Evolutionary conservation across 306 rosid genomes (phyloP).

Genomic region (Medicago arabica): DNA sequence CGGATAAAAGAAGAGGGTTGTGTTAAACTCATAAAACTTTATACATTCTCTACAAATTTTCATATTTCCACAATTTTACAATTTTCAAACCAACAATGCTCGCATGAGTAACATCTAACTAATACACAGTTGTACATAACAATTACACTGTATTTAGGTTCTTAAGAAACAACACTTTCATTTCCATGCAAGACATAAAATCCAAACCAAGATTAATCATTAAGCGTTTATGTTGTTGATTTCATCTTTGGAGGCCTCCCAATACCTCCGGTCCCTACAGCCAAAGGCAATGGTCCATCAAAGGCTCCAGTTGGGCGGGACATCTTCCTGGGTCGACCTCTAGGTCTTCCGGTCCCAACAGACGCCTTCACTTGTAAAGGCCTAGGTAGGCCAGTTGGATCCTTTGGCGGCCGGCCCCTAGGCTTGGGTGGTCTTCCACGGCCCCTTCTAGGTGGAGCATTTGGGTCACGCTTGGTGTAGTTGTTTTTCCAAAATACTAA

Average conservation of each 20-base stretch:
- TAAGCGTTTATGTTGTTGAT: conserved; percentile 50
- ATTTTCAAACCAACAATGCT: neutral
- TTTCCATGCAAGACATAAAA: conserved; percentile 40
- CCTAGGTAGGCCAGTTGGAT: conserved; percentile 56
- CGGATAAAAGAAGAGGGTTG: too few species aligned
- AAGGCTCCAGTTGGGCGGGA: conserved; percentile 45
- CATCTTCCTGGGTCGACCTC: conserved; percentile 85
- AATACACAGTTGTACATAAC: conserved; percentile 44
- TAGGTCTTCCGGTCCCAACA: conserved; percentile 52
- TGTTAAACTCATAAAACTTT: too few species aligned
- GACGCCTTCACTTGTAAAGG: conserved; percentile 48
- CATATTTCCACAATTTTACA: neutral
- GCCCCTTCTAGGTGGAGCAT: conserved; percentile 75
- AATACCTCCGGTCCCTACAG: neutral
- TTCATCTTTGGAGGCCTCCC: conserved; percentile 75
- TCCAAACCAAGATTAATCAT: conserved; percentile 33
- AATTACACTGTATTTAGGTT: neutral
- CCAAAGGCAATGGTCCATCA: neutral
- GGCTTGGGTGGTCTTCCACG: conserved; percentile 76
- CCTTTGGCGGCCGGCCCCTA: conserved; percentile 72
- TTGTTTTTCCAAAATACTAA: conserved; percentile 76
- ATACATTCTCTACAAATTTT: too few species aligned
- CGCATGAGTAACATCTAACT: neutral
- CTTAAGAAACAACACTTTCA: neutral
- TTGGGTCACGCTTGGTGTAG: conserved; percentile 64